Evolutionary conservation across 306 rosid genomes (phyloP), one percentile per base, ranked within the genome.

Genomic region (Castanea sativa): DNA sequence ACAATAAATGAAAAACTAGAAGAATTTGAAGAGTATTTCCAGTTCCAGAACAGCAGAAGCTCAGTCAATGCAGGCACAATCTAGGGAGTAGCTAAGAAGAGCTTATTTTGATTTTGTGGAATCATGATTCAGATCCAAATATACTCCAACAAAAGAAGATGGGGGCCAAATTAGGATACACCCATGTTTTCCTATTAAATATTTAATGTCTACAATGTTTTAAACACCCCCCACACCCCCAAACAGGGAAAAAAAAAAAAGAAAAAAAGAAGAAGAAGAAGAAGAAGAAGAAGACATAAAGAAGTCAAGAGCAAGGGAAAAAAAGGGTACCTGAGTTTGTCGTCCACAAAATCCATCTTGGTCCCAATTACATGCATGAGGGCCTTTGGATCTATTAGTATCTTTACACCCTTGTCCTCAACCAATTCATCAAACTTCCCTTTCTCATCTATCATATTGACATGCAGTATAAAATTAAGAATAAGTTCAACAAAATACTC

Each of bases 361-460:
- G 99, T 95, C 78, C 99, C 98, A 81, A 95, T 88, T 6, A 93
- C 99, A 80, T 95, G 99, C 98, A 95, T 95, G 52, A 95, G 94
- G 61, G 99, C 99, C 89, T 93, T 95, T 0, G 98, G 97, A 76
- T 95, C 98, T 70, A 95, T 89, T 89, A 95, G 82, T 79, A 95
- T 83, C 89, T 90, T 95, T 73, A 95, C 98, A 32, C 92, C 97
- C 79, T 95, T 90, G 82, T 95, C 99, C 73, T 95, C 98, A 73
- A 95, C 79, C 87, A 95, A 75, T 83, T 92, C 99, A 53, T 95
- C 99, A 67, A 91, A 95, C 80, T 91, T 95, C 69, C 93, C 99
- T 56, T 95, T 95, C 72, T 93, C 98, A 83, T 95, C 99, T 95
- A 85, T 41, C 73, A 73, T 4, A 67, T 18, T 35, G 52, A 35